A percentile compares a stretch with the other conserved stretches of the same genome.
phyloP scores from a whole-genome alignment of 345 rosid species.

The Citrus australasica region DNA sequence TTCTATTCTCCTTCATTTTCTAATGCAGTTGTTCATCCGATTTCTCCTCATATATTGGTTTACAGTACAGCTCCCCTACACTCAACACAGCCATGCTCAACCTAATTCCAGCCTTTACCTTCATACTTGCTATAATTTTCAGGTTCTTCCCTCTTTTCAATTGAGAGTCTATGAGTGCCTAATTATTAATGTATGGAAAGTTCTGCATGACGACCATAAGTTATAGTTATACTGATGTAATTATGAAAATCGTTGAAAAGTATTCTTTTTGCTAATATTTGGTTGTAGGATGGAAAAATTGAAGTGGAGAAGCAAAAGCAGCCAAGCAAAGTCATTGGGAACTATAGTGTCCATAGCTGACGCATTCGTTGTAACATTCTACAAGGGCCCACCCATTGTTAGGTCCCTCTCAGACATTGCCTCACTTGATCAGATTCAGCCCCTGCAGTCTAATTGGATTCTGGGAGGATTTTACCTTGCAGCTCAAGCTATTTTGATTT shows the following conservation, averaged over 20 bases:
- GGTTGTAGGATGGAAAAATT: conserved; percentile 63
- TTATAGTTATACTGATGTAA: no score
- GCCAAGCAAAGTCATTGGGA: conserved; percentile 58
- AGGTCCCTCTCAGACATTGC: not conserved
- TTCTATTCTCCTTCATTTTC: not conserved
- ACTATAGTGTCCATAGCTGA: conserved; percentile 53
- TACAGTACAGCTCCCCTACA: conserved; percentile 54
- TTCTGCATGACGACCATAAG: no score
- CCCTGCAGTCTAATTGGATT: conserved; percentile 45
- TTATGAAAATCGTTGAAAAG: not conserved
- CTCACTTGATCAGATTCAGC: conserved; percentile 19
- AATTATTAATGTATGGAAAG: no score
- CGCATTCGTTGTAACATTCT: conserved; percentile 62
- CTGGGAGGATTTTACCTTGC: conserved; percentile 61
- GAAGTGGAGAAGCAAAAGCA: conserved; percentile 37
- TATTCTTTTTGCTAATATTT: not conserved
- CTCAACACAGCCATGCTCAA: conserved; percentile 58
- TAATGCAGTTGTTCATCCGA: conserved; percentile 24
- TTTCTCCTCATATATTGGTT: conserved; percentile 46
- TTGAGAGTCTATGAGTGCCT: not conserved
- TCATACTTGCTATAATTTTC: conserved; percentile 48
- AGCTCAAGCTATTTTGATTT: conserved; percentile 35
- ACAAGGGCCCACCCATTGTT: conserved; percentile 49
- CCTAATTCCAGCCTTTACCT: conserved; percentile 58
- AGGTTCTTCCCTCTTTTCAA: conserved; percentile 30